Evolutionary conservation across 2,329 filamentous ascomycete species (phyloP).

Genomic region (Geoglossum cookeanum): DNA sequence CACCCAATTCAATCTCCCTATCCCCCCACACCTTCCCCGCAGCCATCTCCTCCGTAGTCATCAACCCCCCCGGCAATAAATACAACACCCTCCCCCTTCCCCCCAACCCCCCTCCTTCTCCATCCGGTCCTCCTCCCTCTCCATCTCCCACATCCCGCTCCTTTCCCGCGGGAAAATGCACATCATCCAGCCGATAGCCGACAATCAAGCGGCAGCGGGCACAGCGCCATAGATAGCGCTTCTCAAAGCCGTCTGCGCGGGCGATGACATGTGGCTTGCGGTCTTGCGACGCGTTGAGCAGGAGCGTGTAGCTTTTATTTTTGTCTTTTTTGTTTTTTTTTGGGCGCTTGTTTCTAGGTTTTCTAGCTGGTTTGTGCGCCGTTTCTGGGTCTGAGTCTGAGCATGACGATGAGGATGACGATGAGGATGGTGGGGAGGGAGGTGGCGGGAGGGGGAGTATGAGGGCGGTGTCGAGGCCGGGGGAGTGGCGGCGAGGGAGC

Average conservation of each 20-base stretch:
- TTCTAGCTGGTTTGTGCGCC: not conserved
- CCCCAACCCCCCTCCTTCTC: conserved; percentile 15
- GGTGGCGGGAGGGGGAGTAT: conserved; percentile 4
- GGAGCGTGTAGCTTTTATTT: conserved; percentile 25
- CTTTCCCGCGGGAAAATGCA: conserved; percentile 21
- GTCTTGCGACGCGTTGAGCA: conserved; percentile 30
- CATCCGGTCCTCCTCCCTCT: conserved; percentile 10
- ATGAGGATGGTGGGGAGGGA: not conserved
- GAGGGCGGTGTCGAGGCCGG: conserved; percentile 1
- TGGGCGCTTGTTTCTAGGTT: not conserved
- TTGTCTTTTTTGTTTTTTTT: not conserved
- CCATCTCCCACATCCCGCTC: too few species aligned
- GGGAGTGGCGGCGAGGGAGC: not conserved
- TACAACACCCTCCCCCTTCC: conserved; percentile 32
- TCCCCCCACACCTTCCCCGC: conserved; percentile 20
- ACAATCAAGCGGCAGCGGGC: conserved; percentile 39
- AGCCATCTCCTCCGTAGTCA: conserved; percentile 37
- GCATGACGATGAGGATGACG: not conserved
- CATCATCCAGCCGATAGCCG: conserved; percentile 40
- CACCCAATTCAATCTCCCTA: conserved; percentile 16
- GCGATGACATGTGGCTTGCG: conserved; percentile 31
- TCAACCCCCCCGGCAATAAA: conserved; percentile 38
- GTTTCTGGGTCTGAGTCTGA: not conserved
- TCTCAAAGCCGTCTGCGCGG: conserved; percentile 47
- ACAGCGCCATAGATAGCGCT: conserved; percentile 39